Conservation (phyloP, 1,284 basidiomycete species). For the Anthracocystis setariae region DNA sequence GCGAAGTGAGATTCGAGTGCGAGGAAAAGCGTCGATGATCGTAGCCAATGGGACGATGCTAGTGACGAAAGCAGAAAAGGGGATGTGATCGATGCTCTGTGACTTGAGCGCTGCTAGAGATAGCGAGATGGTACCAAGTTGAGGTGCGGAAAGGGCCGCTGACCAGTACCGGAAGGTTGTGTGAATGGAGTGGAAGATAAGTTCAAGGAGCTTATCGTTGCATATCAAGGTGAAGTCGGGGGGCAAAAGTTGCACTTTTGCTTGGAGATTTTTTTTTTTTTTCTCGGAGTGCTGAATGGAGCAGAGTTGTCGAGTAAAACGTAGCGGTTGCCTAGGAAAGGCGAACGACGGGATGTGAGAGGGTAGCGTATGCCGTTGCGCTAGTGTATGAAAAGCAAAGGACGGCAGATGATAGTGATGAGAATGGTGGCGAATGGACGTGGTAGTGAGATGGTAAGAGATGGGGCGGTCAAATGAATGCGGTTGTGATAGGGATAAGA, state of each 20-base stretch:
- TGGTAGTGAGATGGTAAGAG: conserved; percentile 6
- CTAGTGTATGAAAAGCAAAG: background rate
- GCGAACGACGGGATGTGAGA: conserved; percentile 6
- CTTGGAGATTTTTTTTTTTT: no score
- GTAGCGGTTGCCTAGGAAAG: conserved; percentile 1
- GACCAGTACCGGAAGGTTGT: no score
- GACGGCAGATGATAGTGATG: background rate
- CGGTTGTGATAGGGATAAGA: background rate
- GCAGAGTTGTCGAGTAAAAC: background rate
- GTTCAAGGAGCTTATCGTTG: no score
- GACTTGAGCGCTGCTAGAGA: background rate
- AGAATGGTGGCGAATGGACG: background rate
- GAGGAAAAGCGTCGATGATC: conserved; percentile 28
- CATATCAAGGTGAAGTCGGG: no score
- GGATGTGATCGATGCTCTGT: conserved; percentile 6
- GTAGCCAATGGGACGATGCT: conserved; percentile 48
- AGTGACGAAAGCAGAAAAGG: conserved; percentile 11
- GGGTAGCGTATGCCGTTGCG: background rate
- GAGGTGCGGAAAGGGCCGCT: no score
- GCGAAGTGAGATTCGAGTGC: conserved; percentile 19
- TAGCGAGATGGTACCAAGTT: no score
- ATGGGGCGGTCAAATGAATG: no score
- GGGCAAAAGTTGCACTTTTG: no score
- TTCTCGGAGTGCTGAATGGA: background rate
- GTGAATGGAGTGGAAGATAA: no score